phyloP scores from a whole-genome alignment of 305 asterid species.

The Fraxinus baroniana region DNA sequence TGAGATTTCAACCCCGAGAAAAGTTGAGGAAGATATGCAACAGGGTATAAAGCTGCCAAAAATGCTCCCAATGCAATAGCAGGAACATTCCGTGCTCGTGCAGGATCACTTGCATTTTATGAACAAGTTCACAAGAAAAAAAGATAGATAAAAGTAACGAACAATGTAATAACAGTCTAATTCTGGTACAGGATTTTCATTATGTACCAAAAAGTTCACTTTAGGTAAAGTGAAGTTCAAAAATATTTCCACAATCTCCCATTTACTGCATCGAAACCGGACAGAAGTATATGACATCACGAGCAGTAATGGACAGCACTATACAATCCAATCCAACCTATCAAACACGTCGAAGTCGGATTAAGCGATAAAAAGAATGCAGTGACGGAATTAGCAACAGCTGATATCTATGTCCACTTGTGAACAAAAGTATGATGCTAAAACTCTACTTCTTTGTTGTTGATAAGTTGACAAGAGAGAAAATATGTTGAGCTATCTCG shows the following conservation, averaged over 20 bases:
- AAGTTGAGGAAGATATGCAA: conserved; percentile 75
- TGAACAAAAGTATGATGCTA: neutral
- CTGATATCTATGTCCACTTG: neutral
- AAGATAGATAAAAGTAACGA: neutral
- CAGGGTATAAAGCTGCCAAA: conserved; percentile 80
- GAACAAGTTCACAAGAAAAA: neutral
- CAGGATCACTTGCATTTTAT: conserved; percentile 47
- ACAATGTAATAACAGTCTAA: neutral
- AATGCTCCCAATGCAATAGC: conserved; percentile 86
- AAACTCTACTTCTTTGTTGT: conserved; percentile 1
- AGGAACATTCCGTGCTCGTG: conserved; percentile 82
- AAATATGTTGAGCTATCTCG: conserved; percentile 41
- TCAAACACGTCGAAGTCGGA: neutral
- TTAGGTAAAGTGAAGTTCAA: neutral
- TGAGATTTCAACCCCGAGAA: conserved; percentile 75
- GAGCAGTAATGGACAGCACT: neutral
- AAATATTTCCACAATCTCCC: neutral
- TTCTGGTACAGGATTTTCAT: conserved; percentile 7
- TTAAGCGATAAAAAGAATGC: neutral
- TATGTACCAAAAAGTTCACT: neutral
- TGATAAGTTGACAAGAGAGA: conserved; percentile 35
- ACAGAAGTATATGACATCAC: neutral
- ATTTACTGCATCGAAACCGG: neutral
- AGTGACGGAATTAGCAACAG: neutral
- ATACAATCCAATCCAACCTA: neutral